Evolutionary conservation across 441 rosid species (phyloP), one percentile per base, ranked within the genome.

Genomic region (Adansonia rubrostipa): DNA sequence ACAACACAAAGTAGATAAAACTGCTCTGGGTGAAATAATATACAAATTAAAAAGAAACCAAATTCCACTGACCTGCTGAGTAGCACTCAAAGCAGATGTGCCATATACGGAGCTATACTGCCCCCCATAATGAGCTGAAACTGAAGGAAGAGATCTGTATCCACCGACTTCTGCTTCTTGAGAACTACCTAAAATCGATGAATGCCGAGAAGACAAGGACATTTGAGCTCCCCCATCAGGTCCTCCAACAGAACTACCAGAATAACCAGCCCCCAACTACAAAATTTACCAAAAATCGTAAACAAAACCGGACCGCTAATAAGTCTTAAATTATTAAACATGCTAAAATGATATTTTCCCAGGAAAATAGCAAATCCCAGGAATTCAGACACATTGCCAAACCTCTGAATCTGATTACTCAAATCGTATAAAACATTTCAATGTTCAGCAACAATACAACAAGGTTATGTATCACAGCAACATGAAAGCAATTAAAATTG

Each of bases 141-240:
- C 71, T 4, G 93, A 85, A 45, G 87, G 53, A 79, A 88, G 91
- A 71, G 90, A 76, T 84, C 97, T 90, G 79, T 89, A 93, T 2
- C 91, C 93, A 77, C 88, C 88, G 73, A 82, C 82, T 62, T 92
- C 97, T 17, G 82, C 85, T 75, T 92, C 98, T 78, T 89, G 97
- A 66, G 92, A 72, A 75, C 80, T 85, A 77, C 88, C 89, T 22
- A 89, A 65, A 20, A 91, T 78, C 47, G 96, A 85, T 0, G 90
- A 84, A 84, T 91, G 95, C 68, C 92, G 91, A 82, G 93, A 82
- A 60, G 89, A 80, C 82, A 91, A 77, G 11, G 94, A 85, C 74
- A 82, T 86, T 57, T 92, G 98, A 81, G 99, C 85, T 14, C 87
- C 86, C 40, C 87, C 92, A 80, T 90, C 99, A 10, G 81, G 77